Base-by-base conservation (phyloP, 345 rosid genomes). In the Citrus sinensis region DNA sequence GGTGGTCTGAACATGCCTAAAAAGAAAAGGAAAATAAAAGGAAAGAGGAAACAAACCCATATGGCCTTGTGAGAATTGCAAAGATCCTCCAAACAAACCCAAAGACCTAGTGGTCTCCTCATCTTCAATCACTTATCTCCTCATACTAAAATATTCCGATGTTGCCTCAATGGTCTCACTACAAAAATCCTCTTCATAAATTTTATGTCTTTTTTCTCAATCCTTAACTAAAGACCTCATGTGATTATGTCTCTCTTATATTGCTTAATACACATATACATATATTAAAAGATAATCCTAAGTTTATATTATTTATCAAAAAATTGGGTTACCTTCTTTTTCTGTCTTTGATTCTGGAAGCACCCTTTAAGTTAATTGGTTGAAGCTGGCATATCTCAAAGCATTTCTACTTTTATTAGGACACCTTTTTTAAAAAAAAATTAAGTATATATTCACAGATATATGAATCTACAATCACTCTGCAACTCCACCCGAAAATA, bases 161-260 rank as follows among this genome's bases (percentile, higher is more conserved):
- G 13, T 58, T 72, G 80, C 74, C 78, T 34, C 63, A 76, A n/a
- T 59, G 73, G 16, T 70, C 34, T 59, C 42, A 61, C 67, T 29
- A 61, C 69, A 70, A 27, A 49, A 42, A 60, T 35, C 70, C 22
- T 4, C 27, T 32, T 34, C 56, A 64, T 29, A 61, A 76, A 69
- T 24, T 8, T 56, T n/a, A 13, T 65, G 71, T 71, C 67, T 76
- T 34, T 64, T 46, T 76, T 72, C 51, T 35, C 32, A 20, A 61
- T 59, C 49, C n/a, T 40, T 67, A 46, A 37, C 30, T 72, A 11
- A 58, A 59, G 59, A n/a, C 51, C 39, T 69, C 80, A 71, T 67
- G 80, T 72, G 80, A 71, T 37, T 5, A 14, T 71, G 78, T 78
- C 69, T 81, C 72, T 81, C 72, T 66, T 39, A 11, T 4, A 34